Conservation (phyloP, 179 eudicot genomes). For the Beta corolliflora region DNA sequence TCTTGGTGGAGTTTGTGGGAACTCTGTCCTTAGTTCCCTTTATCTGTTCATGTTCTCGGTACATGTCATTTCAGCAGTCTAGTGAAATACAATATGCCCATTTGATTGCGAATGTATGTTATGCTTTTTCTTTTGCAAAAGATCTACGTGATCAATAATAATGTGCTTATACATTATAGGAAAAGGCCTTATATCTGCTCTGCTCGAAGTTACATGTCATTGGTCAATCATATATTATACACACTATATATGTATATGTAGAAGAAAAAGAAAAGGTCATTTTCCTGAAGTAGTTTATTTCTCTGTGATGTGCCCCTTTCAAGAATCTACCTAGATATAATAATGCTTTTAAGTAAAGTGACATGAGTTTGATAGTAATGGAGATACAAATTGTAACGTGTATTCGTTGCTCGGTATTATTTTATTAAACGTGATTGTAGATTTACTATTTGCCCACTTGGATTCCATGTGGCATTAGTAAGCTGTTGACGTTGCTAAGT, state of each 20-base stretch:
- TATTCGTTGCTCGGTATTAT: not conserved
- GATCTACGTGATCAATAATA: not conserved
- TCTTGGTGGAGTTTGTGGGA: slow-evolving; percentile 9
- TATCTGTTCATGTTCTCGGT: not conserved
- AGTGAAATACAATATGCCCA: not conserved
- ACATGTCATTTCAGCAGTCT: slow-evolving; percentile 13
- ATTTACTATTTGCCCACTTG: slow-evolving; percentile 3
- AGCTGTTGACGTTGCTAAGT: slow-evolving; percentile 1
- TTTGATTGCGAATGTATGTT: not conserved
- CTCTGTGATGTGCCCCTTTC: not conserved
- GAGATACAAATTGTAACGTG: not conserved
- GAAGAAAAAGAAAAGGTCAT: not conserved
- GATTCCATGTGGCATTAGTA: not conserved
- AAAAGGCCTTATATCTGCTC: not conserved
- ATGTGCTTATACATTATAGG: not conserved
- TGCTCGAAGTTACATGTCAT: not conserved
- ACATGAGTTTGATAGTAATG: not conserved
- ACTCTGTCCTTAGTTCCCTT: not conserved
- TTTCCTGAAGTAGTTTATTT: not conserved
- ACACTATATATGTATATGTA: too few relatives aligned
- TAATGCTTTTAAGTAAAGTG: not conserved
- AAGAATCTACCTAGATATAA: not conserved
- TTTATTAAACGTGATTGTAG: not conserved
- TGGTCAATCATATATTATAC: not conserved
- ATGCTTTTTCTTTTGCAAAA: not conserved